Conservation (phyloP, 164 flowering plant species). For the Vitis labrusca region DNA sequence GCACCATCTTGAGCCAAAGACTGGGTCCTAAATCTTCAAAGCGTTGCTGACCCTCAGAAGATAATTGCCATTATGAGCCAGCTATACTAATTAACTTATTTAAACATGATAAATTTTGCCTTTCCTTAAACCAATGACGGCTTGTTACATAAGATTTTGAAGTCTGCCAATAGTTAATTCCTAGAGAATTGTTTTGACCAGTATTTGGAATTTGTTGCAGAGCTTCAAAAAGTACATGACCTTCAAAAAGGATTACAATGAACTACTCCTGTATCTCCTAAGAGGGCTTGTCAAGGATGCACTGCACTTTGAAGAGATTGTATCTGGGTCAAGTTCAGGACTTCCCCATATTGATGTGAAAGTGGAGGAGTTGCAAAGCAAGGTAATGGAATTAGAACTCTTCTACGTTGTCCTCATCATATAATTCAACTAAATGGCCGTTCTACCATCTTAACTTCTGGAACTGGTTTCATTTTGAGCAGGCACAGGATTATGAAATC, state of each 20-base stretch:
- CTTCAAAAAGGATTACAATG: slow-evolving; percentile 90
- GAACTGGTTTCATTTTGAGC: slow-evolving; percentile 19
- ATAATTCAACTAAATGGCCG: too few relatives aligned
- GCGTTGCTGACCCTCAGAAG: too few relatives aligned
- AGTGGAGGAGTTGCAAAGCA: slow-evolving; percentile 69
- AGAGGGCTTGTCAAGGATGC: slow-evolving; percentile 84
- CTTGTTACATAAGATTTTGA: not conserved
- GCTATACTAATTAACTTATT: not conserved
- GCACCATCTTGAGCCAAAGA: too few relatives aligned
- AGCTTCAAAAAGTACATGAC: slow-evolving; percentile 90
- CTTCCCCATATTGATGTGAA: slow-evolving; percentile 66
- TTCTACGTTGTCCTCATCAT: too few relatives aligned
- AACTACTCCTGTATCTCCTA: slow-evolving; percentile 64
- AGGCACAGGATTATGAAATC: slow-evolving; percentile 83
- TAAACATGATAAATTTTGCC: not conserved
- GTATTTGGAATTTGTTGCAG: slow-evolving; percentile 43
- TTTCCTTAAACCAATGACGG: not conserved
- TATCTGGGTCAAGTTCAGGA: slow-evolving; percentile 58
- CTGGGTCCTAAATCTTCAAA: too few relatives aligned
- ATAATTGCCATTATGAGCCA: too few relatives aligned
- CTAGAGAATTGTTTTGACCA: not conserved
- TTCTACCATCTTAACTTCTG: not conserved
- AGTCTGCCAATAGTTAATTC: not conserved
- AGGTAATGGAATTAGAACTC: slow-evolving; percentile 47
- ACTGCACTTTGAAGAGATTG: slow-evolving; percentile 75